These are phyloP conservation scores for Pseudogymnoascus sp. DNA, from an alignment of 2,329 filamentous ascomycete species.

Conservation along the genomic window DNA sequence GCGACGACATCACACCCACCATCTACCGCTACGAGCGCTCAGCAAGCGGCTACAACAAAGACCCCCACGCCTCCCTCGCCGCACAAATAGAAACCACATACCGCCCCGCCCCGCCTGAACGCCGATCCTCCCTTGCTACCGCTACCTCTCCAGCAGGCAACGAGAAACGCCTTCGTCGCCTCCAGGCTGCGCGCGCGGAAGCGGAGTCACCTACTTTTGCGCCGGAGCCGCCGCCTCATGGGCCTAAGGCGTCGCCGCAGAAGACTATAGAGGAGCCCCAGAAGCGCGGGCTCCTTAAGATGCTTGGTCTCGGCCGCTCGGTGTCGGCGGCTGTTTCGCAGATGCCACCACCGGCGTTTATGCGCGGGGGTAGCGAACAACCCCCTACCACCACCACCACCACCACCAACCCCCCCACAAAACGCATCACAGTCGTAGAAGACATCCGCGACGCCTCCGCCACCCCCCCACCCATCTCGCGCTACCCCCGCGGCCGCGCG, in stretches of 20 bases:
- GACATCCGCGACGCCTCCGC: neutral
- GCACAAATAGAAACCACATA: slow-evolving; percentile 15
- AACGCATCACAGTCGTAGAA: neutral
- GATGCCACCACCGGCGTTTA: neutral
- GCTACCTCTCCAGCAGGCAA: slow-evolving; percentile 8
- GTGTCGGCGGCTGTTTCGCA: neutral
- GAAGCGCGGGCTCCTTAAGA: neutral
- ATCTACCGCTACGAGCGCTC: slow-evolving; percentile 15
- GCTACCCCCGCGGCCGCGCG: neutral
- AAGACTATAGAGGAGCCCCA: neutral
- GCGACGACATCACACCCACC: neutral
- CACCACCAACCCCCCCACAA: neutral
- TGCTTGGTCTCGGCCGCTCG: neutral
- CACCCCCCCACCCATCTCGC: neutral
- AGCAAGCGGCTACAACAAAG: neutral
- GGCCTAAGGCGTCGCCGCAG: neutral
- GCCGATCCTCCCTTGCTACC: slow-evolving; percentile 24
- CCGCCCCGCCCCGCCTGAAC: slow-evolving; percentile 20
- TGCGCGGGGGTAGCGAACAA: neutral
- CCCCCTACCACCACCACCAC: neutral
- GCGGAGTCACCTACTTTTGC: neutral
- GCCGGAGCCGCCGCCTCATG: neutral
- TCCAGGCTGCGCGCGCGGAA: neutral
- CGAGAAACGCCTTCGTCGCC: slow-evolving; percentile 4
- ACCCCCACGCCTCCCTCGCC: slow-evolving; percentile 10